Base-by-base conservation (phyloP, 495 filamentous ascomycete species). In the Cercophora samala region DNA sequence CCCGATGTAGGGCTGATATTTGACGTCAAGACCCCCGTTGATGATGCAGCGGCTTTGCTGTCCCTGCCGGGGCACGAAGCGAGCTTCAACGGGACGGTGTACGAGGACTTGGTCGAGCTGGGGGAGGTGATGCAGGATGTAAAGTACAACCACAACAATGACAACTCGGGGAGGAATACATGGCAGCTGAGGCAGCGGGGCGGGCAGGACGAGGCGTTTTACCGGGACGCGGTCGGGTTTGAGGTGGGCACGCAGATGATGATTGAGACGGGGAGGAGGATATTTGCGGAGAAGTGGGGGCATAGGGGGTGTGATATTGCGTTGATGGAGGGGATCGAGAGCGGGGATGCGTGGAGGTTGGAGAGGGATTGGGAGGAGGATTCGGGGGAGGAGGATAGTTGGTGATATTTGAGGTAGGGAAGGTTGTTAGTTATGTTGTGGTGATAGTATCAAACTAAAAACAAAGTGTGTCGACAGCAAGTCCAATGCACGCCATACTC, bases 121-220 rank as follows among this genome's bases (percentile, higher is more conserved):
- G 78, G 69, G 9, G 26, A 29, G 6, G 70, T 73, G 22, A 80
- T 81, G 78, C 70, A 80, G 70, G 69, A 66, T 21, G 61, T 63
- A 37, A 81, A 81, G 66, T 78, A 71, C 64, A 60, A 51, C 6
- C 70, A 68, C 17, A 68, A 75, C 4, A 46, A 17, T 13, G 53
- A 56, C n/a, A 71, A 68, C 6, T 66, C 70, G 6, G 74, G 74
- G 21, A 70, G 85, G 56, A 88, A 71, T 70, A 79, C 71, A 26
- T 88, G 87, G 86, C 86, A 87, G 67, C 70, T 66, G 1, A 66
- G 71, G 37, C 86, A 88, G 74, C 11, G 26, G 29, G 60, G 60
- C 0, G 60, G 60, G 0, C 26, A 46, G 13, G 60, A 29, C 4
- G 60, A 62, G 29, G 29, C 60, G 25, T 62, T 62, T 15, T 62